Conservation (phyloP, 257 asterid genomes). For the Nemophila menziesii region DNA sequence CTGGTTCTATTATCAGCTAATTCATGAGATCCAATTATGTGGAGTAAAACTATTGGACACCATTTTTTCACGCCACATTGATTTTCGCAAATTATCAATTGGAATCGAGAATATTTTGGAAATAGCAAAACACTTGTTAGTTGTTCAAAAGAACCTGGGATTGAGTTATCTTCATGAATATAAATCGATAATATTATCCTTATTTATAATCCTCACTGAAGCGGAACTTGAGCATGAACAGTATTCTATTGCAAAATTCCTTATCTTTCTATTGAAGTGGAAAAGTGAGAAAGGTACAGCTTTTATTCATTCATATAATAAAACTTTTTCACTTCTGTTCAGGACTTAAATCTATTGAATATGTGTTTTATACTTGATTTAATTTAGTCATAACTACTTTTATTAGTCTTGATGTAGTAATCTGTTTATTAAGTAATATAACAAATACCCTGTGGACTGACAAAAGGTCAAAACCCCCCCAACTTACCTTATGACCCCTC, state of each 20-base stretch:
- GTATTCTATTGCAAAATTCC: conserved; percentile 41
- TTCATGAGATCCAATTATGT: conserved; percentile 60
- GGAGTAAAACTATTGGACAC: conserved; percentile 57
- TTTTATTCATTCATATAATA: not conserved
- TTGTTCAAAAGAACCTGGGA: conserved; percentile 73
- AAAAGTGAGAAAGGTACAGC: conserved; percentile 56
- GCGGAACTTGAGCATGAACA: conserved; percentile 95
- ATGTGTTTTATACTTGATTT: not conserved
- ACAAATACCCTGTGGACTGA: too few relatives aligned
- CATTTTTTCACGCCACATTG: conserved; percentile 39
- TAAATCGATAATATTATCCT: conserved; percentile 41
- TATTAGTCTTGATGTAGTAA: not conserved
- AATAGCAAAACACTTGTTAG: conserved; percentile 54
- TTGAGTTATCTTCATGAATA: conserved; percentile 42
- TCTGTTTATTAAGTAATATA: too few relatives aligned
- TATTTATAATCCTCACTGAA: conserved; percentile 49
- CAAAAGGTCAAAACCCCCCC: too few relatives aligned
- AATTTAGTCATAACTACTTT: not conserved
- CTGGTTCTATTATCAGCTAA: conserved; percentile 31
- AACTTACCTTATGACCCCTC: too few relatives aligned
- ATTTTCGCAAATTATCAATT: conserved; percentile 36
- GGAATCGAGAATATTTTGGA: conserved; percentile 56
- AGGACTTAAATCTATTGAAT: not conserved
- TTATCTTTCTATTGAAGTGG: conserved; percentile 66
- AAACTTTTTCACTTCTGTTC: not conserved